phyloP scores from a whole-genome alignment of 2,329 filamentous ascomycete species.

The Xylaria sp. region DNA sequence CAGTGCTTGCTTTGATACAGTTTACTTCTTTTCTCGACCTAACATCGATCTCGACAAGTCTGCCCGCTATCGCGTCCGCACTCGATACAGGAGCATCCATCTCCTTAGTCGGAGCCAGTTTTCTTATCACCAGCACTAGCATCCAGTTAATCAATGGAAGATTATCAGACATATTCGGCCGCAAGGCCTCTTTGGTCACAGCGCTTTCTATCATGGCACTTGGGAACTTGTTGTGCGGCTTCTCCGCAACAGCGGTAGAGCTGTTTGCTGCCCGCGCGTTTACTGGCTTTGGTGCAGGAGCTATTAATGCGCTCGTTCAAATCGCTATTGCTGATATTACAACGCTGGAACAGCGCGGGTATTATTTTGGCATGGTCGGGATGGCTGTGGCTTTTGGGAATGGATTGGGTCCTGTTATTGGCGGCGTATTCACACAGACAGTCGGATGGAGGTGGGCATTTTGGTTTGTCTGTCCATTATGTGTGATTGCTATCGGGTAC shows the following conservation, averaged over 20 bases:
- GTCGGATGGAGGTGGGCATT: constrained; percentile 17
- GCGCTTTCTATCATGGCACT: constrained; percentile 12
- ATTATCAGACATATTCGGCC: constrained; percentile 20
- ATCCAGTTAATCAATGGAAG: constrained; percentile 26
- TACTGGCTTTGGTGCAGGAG: constrained; percentile 20
- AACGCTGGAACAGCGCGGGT: constrained; percentile 16
- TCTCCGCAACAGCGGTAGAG: constrained; percentile 1
- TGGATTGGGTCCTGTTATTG: constrained; percentile 22
- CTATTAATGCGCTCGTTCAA: constrained; percentile 20
- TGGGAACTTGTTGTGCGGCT: constrained; percentile 10
- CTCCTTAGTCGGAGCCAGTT: constrained; percentile 20
- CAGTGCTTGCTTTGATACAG: constrained; percentile 20
- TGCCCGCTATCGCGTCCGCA: constrained; percentile 18
- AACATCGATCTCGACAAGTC: constrained; percentile 19
- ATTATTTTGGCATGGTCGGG: constrained; percentile 24
- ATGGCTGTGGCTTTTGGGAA: constrained; percentile 20
- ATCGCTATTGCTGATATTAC: constrained; percentile 23
- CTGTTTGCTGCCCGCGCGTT: constrained; percentile 16
- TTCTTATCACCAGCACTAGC: constrained; percentile 23
- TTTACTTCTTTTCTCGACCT: constrained; percentile 23
- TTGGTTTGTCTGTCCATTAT: constrained; percentile 21
- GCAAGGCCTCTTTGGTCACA: constrained; percentile 14
- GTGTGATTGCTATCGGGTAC: constrained; percentile 14
- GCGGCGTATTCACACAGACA: constrained; percentile 8
- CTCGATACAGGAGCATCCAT: constrained; percentile 20